These are phyloP conservation scores for Botrytis hyacinthi DNA, from an alignment of 2,329 filamentous ascomycete genomes.

Conservation along the genomic window DNA sequence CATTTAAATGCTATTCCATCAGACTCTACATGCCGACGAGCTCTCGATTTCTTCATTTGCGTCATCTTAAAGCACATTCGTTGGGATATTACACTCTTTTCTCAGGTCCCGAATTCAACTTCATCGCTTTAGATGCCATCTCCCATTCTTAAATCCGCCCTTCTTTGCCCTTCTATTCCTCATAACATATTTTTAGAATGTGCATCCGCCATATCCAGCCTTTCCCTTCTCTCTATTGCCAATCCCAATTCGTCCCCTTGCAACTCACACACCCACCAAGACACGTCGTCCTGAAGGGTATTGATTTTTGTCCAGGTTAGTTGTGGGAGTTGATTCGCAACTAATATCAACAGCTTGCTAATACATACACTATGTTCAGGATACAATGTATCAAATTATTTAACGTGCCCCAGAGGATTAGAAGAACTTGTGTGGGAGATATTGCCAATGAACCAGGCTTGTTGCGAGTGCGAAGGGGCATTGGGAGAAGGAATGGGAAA, in stretches of 20 bases:
- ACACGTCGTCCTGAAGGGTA: neutral
- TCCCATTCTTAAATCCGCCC: neutral
- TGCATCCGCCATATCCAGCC: conserved; percentile 8
- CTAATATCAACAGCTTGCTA: neutral
- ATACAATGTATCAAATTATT: neutral
- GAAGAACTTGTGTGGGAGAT: conserved; percentile 6
- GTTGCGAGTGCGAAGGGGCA: neutral
- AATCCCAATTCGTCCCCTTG: neutral
- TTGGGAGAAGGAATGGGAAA: neutral
- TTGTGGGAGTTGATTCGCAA: fast-evolving
- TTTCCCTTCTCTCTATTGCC: neutral
- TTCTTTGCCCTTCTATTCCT: neutral
- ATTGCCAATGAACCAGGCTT: neutral
- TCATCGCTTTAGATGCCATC: neutral
- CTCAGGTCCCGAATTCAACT: neutral
- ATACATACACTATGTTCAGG: neutral
- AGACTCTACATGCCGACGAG: neutral
- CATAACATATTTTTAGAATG: neutral
- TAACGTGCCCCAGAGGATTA: neutral
- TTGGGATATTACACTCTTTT: neutral
- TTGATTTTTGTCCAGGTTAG: neutral
- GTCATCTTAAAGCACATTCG: neutral
- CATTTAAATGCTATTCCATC: neutral
- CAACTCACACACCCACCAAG: neutral
- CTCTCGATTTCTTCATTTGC: neutral